phyloP scores from a whole-genome alignment of 2,329 filamentous ascomycete species.

The Trichoderma breve region DNA sequence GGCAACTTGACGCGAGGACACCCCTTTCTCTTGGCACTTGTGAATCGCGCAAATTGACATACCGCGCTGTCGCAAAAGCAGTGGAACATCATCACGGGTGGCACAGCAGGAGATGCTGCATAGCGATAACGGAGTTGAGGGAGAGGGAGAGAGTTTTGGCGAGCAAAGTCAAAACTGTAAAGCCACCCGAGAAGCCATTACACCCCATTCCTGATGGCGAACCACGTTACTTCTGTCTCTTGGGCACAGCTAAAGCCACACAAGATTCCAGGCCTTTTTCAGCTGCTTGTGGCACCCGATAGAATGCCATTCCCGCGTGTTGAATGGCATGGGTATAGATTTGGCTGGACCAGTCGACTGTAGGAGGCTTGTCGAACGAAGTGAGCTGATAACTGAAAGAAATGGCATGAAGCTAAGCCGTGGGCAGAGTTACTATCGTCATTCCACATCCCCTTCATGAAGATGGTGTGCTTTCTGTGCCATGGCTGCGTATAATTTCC shows the following conservation, averaged over 20 bases:
- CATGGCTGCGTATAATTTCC: background rate
- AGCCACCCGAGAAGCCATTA: conserved; percentile 1
- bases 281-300: background rate
- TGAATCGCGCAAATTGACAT: conserved; percentile 2
- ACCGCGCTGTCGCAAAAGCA: background rate
- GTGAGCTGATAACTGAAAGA: background rate
- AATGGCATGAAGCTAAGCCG: background rate
- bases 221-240: background rate
- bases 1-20: background rate
- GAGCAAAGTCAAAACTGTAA: conserved; percentile 7
- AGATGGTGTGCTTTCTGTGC: background rate
- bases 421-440: background rate
- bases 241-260: background rate
- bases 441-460: background rate
- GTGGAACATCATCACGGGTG: background rate
- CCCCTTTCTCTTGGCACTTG: conserved; percentile 8
- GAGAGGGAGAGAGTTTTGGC: background rate
- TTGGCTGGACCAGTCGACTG: background rate
- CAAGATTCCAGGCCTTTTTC: background rate
- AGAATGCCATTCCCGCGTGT: background rate
- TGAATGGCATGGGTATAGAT: background rate
- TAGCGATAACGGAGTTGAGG: conserved; percentile 11
- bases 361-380: background rate
- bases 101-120: background rate
- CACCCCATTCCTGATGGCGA: background rate